Evolutionary conservation across 257 asterid species (phyloP), one percentile per base, ranked within the genome.

Genomic region (Ballota nigra): DNA sequence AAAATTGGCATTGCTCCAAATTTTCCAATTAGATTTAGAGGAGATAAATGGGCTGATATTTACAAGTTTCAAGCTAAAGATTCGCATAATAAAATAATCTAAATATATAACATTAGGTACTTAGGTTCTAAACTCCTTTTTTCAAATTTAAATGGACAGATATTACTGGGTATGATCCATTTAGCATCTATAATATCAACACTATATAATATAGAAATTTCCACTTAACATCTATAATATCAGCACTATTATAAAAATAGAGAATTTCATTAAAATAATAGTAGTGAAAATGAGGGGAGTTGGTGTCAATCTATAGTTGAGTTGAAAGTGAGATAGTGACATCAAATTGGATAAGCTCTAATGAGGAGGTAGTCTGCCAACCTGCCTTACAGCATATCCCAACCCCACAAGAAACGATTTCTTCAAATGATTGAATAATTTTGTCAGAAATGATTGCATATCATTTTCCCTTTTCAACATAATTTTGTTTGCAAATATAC

Each of bases 301-400:
- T n/a, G n/a, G n/a, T n/a, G 8, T 52, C 59, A 52, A 52, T 52
- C 59, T 10, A n/a, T n/a, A n/a, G n/a, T n/a, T n/a, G n/a, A n/a
- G n/a, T 4, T 36, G 43, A 8, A 2, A 36, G 1, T 36, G 47
- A 63, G 73, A 76, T 63, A n/a, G 76, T 63, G 47, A 70, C 76
- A 33, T 70, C 26, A 47, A 55, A 45, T 69, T 70, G 80, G 80
- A 76, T 76, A 76, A 76, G 80, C 47, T 64, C 41, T 41, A 55
- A 23, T n/a, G 22, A 6, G 2, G 10, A 19, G 38, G 67, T 26
- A 61, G 52, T 16, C 66, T 69, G 36, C 70, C 79, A 34, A 58
- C 75, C 49, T 15, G 38, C 20, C 36, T 13, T 20, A 11, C 15
- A 19, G 5, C 18, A 8, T 20, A 24, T 53, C 10, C 47, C 23